These are phyloP conservation scores for Suillus brevipes DNA, from an alignment of 768 basidiomycete species.

Conservation along the genomic window DNA sequence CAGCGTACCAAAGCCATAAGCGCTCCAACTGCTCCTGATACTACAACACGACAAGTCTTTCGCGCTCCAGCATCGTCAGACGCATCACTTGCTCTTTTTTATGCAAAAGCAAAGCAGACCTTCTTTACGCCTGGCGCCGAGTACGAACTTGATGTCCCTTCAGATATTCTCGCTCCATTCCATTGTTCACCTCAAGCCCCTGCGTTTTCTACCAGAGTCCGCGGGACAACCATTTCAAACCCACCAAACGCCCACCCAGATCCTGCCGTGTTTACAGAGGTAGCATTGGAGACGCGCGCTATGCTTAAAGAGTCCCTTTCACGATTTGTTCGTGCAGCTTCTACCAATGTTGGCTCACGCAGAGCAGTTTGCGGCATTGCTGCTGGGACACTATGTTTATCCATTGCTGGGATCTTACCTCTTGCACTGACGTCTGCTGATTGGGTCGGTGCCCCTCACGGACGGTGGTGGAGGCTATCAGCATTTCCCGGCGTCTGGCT, in stretches of 20 bases:
- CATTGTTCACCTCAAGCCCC: slow-evolving; percentile 43
- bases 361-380: slow-evolving; percentile 70
- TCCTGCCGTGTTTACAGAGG: slow-evolving; percentile 60
- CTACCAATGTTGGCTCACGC: slow-evolving; percentile 66
- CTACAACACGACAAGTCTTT: slow-evolving; percentile 22
- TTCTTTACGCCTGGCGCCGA: slow-evolving; percentile 72
- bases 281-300: slow-evolving; percentile 54
- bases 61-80: slow-evolving; percentile 39
- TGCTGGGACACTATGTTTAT: slow-evolving; percentile 53
- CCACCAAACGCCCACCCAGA: slow-evolving; percentile 53
- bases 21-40: slow-evolving; percentile 30
- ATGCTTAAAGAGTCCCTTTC: slow-evolving; percentile 65
- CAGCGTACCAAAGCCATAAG: slow-evolving; percentile 29
- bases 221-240: slow-evolving; percentile 20
- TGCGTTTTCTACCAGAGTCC: slow-evolving; percentile 7
- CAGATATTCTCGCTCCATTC: slow-evolving; percentile 62
- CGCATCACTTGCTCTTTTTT: slow-evolving; percentile 70
- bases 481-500: slow-evolving; percentile 73
- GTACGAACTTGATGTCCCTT: slow-evolving; percentile 72
- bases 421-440: slow-evolving; percentile 48
- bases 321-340: slow-evolving; percentile 68
- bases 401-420: slow-evolving; percentile 51
- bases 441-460: slow-evolving; percentile 30
- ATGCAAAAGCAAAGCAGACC: slow-evolving; percentile 75
- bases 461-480: slow-evolving; percentile 55